These are phyloP conservation scores for Penicillium arizonense DNA, from an alignment of 495 filamentous ascomycete species.

Conservation along the genomic window DNA sequence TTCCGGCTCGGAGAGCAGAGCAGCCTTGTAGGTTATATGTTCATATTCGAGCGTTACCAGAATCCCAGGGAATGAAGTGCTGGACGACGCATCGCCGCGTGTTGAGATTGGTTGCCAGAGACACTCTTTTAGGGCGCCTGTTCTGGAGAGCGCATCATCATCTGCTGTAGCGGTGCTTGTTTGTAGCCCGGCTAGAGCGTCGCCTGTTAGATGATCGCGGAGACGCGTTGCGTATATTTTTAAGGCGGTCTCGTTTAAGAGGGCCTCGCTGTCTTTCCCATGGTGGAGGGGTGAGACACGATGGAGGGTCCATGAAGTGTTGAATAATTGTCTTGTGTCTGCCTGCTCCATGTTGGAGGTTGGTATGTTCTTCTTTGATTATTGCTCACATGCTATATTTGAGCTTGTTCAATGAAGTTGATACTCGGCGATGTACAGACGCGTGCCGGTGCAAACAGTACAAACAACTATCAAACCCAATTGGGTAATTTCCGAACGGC, in stretches of 20 bases:
- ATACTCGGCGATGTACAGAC: conserved; percentile 12
- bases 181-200: conserved; percentile 45
- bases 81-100: background rate
- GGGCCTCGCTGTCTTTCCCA: conserved; percentile 36
- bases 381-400: background rate
- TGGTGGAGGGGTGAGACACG: conserved; percentile 55
- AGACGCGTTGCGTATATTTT: conserved; percentile 49
- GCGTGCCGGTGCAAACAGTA: conserved; percentile 26
- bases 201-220: conserved; percentile 52
- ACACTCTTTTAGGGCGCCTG: conserved; percentile 45
- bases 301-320: conserved; percentile 55
- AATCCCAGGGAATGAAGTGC: conserved; percentile 33
- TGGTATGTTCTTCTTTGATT: background rate
- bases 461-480: conserved; percentile 12
- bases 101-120: conserved; percentile 44
- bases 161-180: conserved; percentile 29
- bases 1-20: conserved; percentile 30
- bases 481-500: background rate
- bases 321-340: conserved; percentile 41
- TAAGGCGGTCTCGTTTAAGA: conserved; percentile 36
- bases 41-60: conserved; percentile 50
- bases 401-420: conserved; percentile 2
- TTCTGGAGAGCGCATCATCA: conserved; percentile 39
- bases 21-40: conserved; percentile 46
- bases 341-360: conserved; percentile 23